Evolutionary conservation across 2,329 filamentous ascomycete species (phyloP).

Genomic region (Penicillium aurantiogriseum): DNA sequence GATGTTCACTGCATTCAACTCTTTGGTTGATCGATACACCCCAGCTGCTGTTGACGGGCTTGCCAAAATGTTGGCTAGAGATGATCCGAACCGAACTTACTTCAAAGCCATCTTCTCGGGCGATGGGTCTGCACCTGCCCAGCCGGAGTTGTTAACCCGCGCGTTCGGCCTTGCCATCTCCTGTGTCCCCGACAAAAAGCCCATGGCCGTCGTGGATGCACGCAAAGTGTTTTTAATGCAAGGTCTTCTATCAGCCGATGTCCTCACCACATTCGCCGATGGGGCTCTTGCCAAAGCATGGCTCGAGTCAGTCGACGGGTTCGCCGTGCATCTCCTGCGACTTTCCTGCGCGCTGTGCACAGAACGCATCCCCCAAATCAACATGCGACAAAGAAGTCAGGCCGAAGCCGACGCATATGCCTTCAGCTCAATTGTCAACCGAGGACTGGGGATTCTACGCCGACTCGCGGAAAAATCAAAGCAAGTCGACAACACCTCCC

Average conservation of each 20-base stretch:
- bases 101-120: constrained; percentile 79
- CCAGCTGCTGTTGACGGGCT: constrained; percentile 86
- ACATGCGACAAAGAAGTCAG: constrained; percentile 37
- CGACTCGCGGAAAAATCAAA: constrained; percentile 65
- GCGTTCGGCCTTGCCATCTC: constrained; percentile 85
- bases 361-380: constrained; percentile 52
- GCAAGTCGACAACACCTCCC: constrained; percentile 53
- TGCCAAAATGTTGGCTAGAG: constrained; percentile 85
- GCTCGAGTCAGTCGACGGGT: constrained; percentile 80
- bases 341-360: constrained; percentile 71
- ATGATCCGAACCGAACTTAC: constrained; percentile 85
- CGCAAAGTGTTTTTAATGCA: constrained; percentile 91
- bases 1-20: constrained; percentile 78
- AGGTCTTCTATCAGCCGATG: constrained; percentile 84
- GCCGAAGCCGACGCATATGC: constrained; percentile 45
- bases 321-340: constrained; percentile 74
- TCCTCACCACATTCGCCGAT: constrained; percentile 76
- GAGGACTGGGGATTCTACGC: constrained; percentile 67
- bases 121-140: constrained; percentile 62
- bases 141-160: constrained; percentile 78
- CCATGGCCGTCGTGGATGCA: constrained; percentile 70
- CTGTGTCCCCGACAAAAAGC: constrained; percentile 70
- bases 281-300: constrained; percentile 71
- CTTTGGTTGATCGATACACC: constrained; percentile 78
- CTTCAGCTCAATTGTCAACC: constrained; percentile 59